These are phyloP conservation scores for Yamadazyma taylorii DNA, from an alignment of 1,139 yeast species.

Conservation along the genomic window DNA sequence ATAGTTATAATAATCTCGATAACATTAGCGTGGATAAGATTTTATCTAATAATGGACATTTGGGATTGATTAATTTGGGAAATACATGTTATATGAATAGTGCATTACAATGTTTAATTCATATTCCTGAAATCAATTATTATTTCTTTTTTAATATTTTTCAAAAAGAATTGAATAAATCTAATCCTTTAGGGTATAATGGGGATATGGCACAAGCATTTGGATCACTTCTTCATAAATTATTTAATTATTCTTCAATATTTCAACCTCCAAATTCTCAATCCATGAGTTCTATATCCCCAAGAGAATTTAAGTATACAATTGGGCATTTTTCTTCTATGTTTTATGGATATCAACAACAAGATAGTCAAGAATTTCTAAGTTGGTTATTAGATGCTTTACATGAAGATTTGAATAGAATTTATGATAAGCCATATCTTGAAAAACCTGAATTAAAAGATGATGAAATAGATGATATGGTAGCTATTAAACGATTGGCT, in stretches of 20 bases:
- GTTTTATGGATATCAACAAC: conserved; percentile 89
- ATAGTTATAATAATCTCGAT: conserved; percentile 7
- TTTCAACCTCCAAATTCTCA: conserved; percentile 8
- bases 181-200: conserved; percentile 76
- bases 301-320: conserved; percentile 75
- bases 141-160: conserved; percentile 70
- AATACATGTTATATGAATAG: conserved; percentile 98
- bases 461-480: conserved; percentile 55
- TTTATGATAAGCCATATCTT: conserved; percentile 76
- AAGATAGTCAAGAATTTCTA: conserved; percentile 92
- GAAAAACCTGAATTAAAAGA: conserved; percentile 82
- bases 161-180: conserved; percentile 63
- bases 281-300: conserved; percentile 42
- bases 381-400: conserved; percentile 89
- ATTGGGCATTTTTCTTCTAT: conserved; percentile 78
- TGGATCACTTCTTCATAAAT: conserved; percentile 60
- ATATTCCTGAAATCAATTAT: conserved; percentile 78
- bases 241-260: conserved; percentile 40
- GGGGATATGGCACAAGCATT: conserved; percentile 82
- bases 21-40: conserved; percentile 18
- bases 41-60: conserved; percentile 31
- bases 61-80: conserved; percentile 81
- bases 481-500: conserved; percentile 64
- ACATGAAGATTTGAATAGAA: conserved; percentile 90
- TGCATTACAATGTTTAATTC: conserved; percentile 86